phyloP scores from a whole-genome alignment of 139 green algal genomes.

The Trebouxia sp. region DNA sequence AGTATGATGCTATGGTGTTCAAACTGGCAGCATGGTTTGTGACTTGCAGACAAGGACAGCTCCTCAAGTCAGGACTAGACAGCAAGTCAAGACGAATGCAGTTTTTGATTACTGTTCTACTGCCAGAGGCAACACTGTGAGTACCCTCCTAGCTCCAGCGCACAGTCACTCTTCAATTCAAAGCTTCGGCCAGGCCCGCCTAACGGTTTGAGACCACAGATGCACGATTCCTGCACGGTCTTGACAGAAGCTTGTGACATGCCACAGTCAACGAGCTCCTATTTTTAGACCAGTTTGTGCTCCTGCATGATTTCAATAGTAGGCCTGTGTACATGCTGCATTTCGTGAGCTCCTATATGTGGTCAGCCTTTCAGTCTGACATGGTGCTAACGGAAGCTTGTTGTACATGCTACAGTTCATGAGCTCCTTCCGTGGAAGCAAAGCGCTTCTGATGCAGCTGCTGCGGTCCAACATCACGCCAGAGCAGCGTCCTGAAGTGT shows the following conservation, averaged over 20 bases:
- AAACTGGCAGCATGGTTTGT: too few species aligned
- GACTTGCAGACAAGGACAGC: neutral
- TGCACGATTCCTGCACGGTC: too few species aligned
- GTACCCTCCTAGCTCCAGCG: neutral
- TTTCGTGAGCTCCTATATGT: too few species aligned
- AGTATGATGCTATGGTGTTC: too few species aligned
- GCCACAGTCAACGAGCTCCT: too few species aligned
- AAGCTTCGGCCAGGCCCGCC: too few species aligned
- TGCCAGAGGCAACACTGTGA: neutral
- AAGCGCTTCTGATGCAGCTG: conserved; percentile 28
- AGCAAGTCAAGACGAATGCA: neutral
- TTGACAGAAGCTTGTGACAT: too few species aligned
- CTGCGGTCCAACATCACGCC: conserved; percentile 20
- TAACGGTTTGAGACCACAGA: too few species aligned
- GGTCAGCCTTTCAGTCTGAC: neutral
- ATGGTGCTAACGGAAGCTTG: neutral
- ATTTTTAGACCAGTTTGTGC: too few species aligned
- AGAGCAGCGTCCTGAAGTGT: conserved; percentile 18
- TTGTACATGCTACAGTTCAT: neutral
- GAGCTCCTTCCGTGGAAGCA: conserved; percentile 4
- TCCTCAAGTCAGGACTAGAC: neutral
- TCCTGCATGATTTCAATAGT: too few species aligned
- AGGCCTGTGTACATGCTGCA: too few species aligned
- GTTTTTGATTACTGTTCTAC: conserved; percentile 22
- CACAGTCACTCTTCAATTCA: too few species aligned